These are phyloP conservation scores for Epichloe glyceriae DNA, from an alignment of 2,329 filamentous ascomycete species.

Conservation along the genomic window DNA sequence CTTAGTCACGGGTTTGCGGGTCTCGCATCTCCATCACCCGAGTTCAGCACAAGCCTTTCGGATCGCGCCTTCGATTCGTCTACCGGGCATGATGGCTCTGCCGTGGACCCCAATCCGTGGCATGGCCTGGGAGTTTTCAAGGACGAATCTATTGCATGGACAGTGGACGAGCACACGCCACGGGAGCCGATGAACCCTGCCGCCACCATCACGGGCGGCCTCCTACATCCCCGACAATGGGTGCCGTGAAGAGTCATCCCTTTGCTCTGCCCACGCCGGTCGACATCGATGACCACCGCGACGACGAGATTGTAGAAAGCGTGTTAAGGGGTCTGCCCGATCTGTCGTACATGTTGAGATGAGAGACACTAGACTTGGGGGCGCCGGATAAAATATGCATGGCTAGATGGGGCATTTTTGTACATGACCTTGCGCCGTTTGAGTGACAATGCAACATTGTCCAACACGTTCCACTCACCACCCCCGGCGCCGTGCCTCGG, in stretches of 20 bases:
- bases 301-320: conserved; percentile 20
- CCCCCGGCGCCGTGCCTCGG: conserved; percentile 17
- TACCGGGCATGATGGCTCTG: neutral
- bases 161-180: neutral
- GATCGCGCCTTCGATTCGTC: neutral
- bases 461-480: too few species aligned
- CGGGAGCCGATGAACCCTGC: too few species aligned
- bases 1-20: too few species aligned
- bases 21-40: neutral
- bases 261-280: too few species aligned
- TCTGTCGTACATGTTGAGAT: conserved; percentile 33
- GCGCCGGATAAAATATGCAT: too few species aligned
- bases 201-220: neutral
- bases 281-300: conserved; percentile 4
- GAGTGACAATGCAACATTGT: too few species aligned
- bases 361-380: neutral
- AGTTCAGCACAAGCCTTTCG: too few species aligned
- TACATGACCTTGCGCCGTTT: too few species aligned
- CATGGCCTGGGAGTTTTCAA: neutral
- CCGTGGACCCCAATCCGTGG: neutral
- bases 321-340: conserved; percentile 28
- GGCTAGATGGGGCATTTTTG: too few species aligned
- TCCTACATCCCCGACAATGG: neutral
- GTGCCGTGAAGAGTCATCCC: neutral
- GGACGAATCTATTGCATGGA: neutral